Conservation (phyloP, 352 stramenopile genomes). For the Phytophthora cactorum region DNA sequence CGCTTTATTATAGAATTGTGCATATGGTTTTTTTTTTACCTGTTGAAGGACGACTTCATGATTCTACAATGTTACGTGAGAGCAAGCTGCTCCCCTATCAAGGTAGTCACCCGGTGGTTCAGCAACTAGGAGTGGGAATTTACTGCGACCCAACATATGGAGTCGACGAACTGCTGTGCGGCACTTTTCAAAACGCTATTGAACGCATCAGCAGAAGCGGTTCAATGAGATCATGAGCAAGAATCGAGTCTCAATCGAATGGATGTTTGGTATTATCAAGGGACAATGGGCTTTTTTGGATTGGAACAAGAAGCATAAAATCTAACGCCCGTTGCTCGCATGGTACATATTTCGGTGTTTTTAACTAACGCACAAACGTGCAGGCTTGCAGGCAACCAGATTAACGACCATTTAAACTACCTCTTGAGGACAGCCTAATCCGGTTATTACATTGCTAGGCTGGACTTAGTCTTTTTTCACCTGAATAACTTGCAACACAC, state of each 20-base stretch:
- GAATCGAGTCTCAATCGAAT: conserved; percentile 10
- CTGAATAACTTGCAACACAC: neutral
- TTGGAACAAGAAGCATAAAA: conserved; percentile 23
- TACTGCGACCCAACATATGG: neutral
- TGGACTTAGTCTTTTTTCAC: no score
- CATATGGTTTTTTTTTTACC: conserved; percentile 14
- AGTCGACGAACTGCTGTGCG: conserved; percentile 5
- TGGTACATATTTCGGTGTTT: conserved; percentile 9
- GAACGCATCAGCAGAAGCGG: neutral
- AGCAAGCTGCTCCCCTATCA: neutral
- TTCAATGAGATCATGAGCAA: conserved; percentile 20
- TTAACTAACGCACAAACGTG: conserved; percentile 16
- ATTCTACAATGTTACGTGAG: neutral
- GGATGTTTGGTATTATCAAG: conserved; percentile 19
- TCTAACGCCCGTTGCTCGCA: conserved; percentile 14
- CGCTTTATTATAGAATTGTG: conserved; percentile 3
- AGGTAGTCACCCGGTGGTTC: neutral
- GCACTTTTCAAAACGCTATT: conserved; percentile 12
- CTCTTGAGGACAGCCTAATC: conserved; percentile 7
- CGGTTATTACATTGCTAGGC: neutral
- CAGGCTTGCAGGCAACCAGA: conserved; percentile 21
- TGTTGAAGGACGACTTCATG: conserved; percentile 1
- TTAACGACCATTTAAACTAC: conserved; percentile 12
- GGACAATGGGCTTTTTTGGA: conserved; percentile 16
- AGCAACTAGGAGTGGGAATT: neutral